Percentiles rank a stretch among this genome's conserved stretches.
These are phyloP conservation scores for Colletotrichum siamense DNA, from an alignment of 2,329 filamentous ascomycete genomes.

Conservation along the genomic window DNA sequence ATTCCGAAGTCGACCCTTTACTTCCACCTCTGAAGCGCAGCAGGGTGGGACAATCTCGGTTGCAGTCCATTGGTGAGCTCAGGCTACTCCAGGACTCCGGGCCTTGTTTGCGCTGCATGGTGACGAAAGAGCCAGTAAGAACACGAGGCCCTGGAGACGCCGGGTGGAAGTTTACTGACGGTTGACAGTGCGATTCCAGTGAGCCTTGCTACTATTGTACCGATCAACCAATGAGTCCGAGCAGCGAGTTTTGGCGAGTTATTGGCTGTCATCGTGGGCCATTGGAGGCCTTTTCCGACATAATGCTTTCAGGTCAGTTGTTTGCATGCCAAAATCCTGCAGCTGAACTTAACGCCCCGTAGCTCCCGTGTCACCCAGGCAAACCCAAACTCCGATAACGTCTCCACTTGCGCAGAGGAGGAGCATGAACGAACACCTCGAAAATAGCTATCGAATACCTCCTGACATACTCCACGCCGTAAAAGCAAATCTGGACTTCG, in stretches of 20 bases:
- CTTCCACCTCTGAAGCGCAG: constrained; percentile 61
- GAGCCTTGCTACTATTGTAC: constrained; percentile 55
- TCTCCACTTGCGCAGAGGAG: constrained; percentile 55
- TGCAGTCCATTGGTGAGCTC: constrained; percentile 64
- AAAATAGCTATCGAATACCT: constrained; percentile 49
- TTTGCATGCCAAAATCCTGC: neutral
- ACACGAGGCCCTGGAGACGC: neutral
- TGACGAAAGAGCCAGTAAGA: constrained; percentile 51
- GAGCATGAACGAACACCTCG: constrained; percentile 58
- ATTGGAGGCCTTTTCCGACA: constrained; percentile 50
- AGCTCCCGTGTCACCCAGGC: constrained; percentile 54
- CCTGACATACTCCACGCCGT: constrained; percentile 46
- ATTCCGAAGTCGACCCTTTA: constrained; percentile 55
- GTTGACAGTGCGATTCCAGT: constrained; percentile 54
- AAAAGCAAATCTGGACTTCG: constrained; percentile 54
- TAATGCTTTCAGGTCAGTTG: constrained; percentile 54
- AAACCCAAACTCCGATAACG: constrained; percentile 54
- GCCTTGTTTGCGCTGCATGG: constrained; percentile 58
- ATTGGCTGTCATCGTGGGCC: constrained; percentile 59
- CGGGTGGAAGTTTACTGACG: neutral
- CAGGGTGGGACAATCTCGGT: constrained; percentile 55
- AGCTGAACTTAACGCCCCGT: neutral
- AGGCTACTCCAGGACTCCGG: constrained; percentile 52
- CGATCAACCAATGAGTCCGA: constrained; percentile 39
- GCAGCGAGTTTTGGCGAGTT: constrained; percentile 50